Percentiles rank a stretch among this genome's conserved stretches.
Conservation (phyloP, 805 yeast species). For the Candida ficus region DNA sequence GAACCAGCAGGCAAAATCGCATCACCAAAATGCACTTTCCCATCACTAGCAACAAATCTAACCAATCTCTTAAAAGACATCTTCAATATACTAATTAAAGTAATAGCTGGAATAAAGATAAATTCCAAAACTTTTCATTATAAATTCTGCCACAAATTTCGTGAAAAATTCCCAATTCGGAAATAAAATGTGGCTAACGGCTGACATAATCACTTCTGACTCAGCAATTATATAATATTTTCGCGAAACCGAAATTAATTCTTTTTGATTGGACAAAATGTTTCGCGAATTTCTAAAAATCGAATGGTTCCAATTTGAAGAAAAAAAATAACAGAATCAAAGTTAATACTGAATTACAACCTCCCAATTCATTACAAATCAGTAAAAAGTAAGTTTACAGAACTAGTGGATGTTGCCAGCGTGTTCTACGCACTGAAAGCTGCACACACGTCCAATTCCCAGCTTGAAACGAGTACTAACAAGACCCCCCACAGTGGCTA, state of each 20-base stretch:
- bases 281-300: slow-evolving; percentile 6
- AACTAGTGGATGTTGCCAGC: background rate
- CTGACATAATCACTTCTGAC: too few species aligned
- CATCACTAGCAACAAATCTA: slow-evolving; percentile 42
- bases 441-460: background rate
- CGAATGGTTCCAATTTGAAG: slow-evolving; percentile 4
- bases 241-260: background rate
- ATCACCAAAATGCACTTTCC: slow-evolving; percentile 41
- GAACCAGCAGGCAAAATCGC: slow-evolving; percentile 35
- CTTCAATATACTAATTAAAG: background rate
- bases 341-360: background rate
- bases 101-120: too few species aligned
- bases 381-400: slow-evolving; percentile 6
- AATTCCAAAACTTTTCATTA: too few species aligned
- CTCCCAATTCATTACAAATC: background rate
- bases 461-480: slow-evolving; percentile 17
- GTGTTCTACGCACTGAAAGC: background rate
- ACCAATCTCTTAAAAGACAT: slow-evolving; percentile 26
- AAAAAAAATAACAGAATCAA: background rate
- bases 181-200: too few species aligned
- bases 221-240: background rate
- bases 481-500: slow-evolving; percentile 30
- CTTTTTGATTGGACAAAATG: slow-evolving; percentile 7
- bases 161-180: background rate
- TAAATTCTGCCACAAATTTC: too few species aligned